Conservation (phyloP, 2,329 filamentous ascomycete species). For the Lizonia empirigonia region DNA sequence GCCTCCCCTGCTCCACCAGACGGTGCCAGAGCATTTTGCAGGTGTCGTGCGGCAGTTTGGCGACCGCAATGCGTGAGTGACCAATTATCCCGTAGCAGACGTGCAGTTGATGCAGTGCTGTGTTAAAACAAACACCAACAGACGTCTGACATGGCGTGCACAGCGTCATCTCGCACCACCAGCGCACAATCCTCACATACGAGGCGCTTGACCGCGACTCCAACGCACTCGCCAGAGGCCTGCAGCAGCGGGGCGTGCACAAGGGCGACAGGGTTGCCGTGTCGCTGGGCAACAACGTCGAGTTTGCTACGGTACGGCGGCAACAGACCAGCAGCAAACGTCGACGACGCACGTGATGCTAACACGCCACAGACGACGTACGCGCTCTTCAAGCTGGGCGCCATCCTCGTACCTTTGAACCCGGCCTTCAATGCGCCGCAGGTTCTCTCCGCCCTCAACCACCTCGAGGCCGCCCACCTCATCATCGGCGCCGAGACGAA, state of each 20-base stretch:
- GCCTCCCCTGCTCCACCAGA: slow-evolving; percentile 70
- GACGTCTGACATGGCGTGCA: too few relatives aligned
- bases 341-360: background rate
- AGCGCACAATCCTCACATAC: slow-evolving; percentile 73
- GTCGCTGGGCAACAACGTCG: slow-evolving; percentile 81
- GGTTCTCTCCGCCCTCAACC: slow-evolving; percentile 76
- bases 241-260: slow-evolving; percentile 71
- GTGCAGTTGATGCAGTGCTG: too few relatives aligned
- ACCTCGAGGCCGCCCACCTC: slow-evolving; percentile 74
- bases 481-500: slow-evolving; percentile 90
- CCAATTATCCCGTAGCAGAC: too few relatives aligned
- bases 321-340: background rate
- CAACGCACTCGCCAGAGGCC: slow-evolving; percentile 73
- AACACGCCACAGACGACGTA: slow-evolving; percentile 65
- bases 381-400: slow-evolving; percentile 92
- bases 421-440: slow-evolving; percentile 84
- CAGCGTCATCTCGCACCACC: slow-evolving; percentile 65
- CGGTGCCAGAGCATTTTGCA: slow-evolving; percentile 75
- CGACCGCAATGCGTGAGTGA: slow-evolving; percentile 65
- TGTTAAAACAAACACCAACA: too few relatives aligned
- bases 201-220: slow-evolving; percentile 74
- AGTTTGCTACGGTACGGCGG: slow-evolving; percentile 72
- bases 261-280: slow-evolving; percentile 88
- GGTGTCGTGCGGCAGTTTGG: slow-evolving; percentile 67
- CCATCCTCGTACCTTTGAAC: slow-evolving; percentile 90